Conservation (phyloP, 2,329 filamentous ascomycete species). For the Venturia asperata region DNA sequence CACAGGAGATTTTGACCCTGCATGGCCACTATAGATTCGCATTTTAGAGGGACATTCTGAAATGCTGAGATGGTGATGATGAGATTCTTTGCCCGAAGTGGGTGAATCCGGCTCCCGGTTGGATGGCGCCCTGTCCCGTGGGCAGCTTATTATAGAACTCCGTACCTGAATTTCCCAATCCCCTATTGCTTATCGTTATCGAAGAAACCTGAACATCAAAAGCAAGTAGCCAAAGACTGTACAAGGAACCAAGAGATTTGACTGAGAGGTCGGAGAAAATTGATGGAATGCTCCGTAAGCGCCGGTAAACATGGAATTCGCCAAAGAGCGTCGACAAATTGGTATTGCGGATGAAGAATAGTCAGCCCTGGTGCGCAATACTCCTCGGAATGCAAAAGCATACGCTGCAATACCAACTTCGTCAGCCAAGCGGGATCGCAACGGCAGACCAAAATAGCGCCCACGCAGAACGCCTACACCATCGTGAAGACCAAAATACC, state of each 20-base stretch:
- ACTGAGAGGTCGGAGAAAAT: background rate
- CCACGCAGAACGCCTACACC: background rate
- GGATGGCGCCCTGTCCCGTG: background rate
- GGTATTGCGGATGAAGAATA: background rate
- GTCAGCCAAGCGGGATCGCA: background rate
- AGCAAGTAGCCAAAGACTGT: background rate
- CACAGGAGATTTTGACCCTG: background rate
- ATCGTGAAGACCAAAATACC: background rate
- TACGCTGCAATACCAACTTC: conserved; percentile 7
- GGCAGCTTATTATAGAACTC: background rate
- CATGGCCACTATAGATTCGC: background rate
- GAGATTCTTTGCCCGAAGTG: conserved; percentile 8
- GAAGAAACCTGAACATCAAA: no score
- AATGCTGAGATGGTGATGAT: conserved; percentile 2
- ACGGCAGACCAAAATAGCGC: conserved; percentile 2
- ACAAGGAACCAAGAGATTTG: conserved; percentile 5
- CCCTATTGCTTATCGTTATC: background rate
- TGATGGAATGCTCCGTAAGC: background rate
- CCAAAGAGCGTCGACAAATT: background rate
- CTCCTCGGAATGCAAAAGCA: background rate
- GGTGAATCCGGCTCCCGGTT: background rate
- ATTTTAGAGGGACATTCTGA: conserved; percentile 3
- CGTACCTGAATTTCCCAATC: background rate
- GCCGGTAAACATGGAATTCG: background rate
- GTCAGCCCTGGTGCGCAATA: background rate